Base-by-base conservation (phyloP, 2,329 filamentous ascomycete genomes). In the Macrophomina phaseolina region DNA sequence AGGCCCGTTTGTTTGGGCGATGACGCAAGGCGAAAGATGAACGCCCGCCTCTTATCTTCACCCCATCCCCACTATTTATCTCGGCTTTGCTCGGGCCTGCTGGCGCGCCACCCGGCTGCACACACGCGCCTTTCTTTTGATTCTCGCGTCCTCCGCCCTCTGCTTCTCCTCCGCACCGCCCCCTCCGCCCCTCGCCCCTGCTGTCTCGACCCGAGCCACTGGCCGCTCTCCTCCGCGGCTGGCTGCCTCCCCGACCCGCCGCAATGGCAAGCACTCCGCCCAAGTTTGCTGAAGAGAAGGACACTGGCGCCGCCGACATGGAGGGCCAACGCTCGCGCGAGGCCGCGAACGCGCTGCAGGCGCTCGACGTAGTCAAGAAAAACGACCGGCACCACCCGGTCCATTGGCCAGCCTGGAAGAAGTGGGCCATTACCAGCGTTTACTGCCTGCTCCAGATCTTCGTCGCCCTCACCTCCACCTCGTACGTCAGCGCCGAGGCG, bases 401-500 rank as follows among this genome's bases (percentile, higher is more conserved):
- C 9, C 58, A 63, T 46, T 67, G 65, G 65, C 65, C 56, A 9
- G 16, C 46, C 34, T 38, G 46, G 48, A 67, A 67, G 56, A 61
- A 62, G 28, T 67, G 65, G 65, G 28, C 56, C 65, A 67, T 67
- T 23, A 67, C 49, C 48, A 12, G 28, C 48, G 65, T 56, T 38
- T 67, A 67, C 56, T 67, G 65, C 30, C 58, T 67, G 65, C 58
- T 67, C 9, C 65, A 67, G 65, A 34, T 56, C 38, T 67, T 67
- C 40, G 65, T 67, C 28, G 53, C 56, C 16, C 38, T 67, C 30
- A 67, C 65, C 32, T 62, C 56, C 14, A 67, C 65, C 38, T 34
- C 48, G 7, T 63, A 63, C 58, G 65, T 67, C 56, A 62, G 55
- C 23, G 65, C 65, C 46, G 58, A 63, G 32, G 55, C 56, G 9